Conservation (phyloP, 2,329 filamentous ascomycete genomes). For the Arthrobotrys pseudoclavata region DNA sequence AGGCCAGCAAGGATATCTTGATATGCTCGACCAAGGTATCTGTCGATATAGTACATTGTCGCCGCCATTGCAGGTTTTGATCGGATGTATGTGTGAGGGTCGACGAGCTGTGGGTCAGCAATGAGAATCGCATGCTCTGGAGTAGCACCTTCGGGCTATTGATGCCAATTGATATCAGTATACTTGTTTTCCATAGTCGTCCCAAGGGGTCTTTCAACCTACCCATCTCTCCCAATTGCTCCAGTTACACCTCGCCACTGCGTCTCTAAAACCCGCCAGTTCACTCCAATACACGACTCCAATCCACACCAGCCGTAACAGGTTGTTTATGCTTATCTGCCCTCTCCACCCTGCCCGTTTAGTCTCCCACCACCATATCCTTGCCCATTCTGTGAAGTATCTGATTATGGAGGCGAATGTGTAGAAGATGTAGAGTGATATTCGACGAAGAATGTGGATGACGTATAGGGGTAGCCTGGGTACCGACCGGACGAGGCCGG, state of each 20-base stretch:
- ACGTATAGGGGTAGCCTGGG: conserved; percentile 42
- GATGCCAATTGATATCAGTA: conserved; percentile 44
- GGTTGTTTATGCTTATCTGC: conserved; percentile 67
- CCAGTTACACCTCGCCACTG: conserved; percentile 82
- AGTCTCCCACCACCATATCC: conserved; percentile 52
- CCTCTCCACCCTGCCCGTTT: conserved; percentile 40
- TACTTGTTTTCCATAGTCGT: conserved; percentile 36
- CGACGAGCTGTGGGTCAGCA: conserved; percentile 91
- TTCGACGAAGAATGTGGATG: conserved; percentile 51
- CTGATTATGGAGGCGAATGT: conserved; percentile 34
- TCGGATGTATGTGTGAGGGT: conserved; percentile 93
- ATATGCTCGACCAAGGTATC: conserved; percentile 88
- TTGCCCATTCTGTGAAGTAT: conserved; percentile 12
- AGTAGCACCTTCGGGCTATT: conserved; percentile 79
- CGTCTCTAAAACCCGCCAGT: conserved; percentile 79
- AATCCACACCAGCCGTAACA: conserved; percentile 80
- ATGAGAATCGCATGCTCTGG: conserved; percentile 88
- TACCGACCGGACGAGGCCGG: conserved; percentile 38
- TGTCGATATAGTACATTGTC: conserved; percentile 83
- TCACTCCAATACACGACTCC: conserved; percentile 87
- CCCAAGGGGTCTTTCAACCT: conserved; percentile 64
- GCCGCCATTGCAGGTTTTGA: conserved; percentile 75
- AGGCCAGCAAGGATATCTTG: conserved; percentile 80
- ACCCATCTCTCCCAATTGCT: conserved; percentile 94
- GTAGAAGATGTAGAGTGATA: conserved; percentile 52